Evolutionary conservation across 495 filamentous ascomycete species (phyloP).

Genomic region (Cercophora sp.): DNA sequence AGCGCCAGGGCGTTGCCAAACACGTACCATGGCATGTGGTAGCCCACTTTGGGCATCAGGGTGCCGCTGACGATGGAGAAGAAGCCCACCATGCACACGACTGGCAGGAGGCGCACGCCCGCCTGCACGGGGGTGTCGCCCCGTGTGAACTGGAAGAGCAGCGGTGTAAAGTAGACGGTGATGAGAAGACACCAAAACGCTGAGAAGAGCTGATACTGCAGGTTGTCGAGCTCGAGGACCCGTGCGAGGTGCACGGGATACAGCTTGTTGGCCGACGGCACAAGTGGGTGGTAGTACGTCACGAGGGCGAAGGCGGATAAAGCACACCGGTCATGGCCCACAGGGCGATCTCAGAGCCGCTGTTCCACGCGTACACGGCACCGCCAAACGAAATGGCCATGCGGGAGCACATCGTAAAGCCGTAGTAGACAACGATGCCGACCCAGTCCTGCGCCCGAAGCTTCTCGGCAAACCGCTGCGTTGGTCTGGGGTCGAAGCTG

Average conservation of each 20-base stretch:
- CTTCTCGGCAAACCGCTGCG: conserved; percentile 38
- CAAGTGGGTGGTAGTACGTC: conserved; percentile 48
- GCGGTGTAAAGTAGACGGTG: conserved; percentile 46
- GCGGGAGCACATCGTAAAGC: conserved; percentile 34
- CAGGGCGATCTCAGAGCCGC: conserved; percentile 47
- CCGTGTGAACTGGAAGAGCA: conserved; percentile 58
- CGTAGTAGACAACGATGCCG: conserved; percentile 39
- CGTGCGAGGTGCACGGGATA: conserved; percentile 53
- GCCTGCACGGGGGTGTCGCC: conserved; percentile 46
- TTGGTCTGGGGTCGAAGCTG: conserved; percentile 38
- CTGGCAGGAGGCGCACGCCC: conserved; percentile 57
- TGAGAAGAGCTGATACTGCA: conserved; percentile 38
- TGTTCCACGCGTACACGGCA: conserved; percentile 48
- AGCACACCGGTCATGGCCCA: conserved; percentile 49
- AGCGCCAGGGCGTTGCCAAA: conserved; percentile 44
- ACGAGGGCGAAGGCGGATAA: conserved; percentile 46
- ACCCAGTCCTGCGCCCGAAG: conserved; percentile 8
- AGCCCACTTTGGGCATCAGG: conserved; percentile 44
- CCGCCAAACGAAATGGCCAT: conserved; percentile 58
- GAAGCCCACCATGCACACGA: conserved; percentile 47
- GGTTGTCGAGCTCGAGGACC: conserved; percentile 37
- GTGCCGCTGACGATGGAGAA: conserved; percentile 45
- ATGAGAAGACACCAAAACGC: conserved; percentile 34
- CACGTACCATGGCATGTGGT: conserved; percentile 59
- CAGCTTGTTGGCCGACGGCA: conserved; percentile 40